Base-by-base conservation (phyloP, 1,284 basidiomycete genomes). In the Meira nashicola region DNA sequence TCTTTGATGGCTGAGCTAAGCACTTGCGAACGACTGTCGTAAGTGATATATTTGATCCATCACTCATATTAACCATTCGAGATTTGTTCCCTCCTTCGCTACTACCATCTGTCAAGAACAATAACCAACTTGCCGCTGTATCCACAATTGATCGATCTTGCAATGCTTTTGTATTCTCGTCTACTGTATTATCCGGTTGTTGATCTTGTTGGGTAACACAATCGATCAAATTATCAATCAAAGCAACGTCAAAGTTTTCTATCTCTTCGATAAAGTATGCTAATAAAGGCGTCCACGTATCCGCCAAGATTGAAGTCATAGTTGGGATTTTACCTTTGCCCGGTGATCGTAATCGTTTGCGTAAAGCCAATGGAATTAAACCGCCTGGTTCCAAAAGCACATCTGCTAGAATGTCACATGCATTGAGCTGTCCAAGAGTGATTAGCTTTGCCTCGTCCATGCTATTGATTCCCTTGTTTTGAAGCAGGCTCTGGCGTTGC, bases 61-160 rank as follows among this genome's bases (percentile, higher is more conserved):
- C 21, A 21, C 12, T 17, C 17, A 8, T 25, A 17, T 48, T 5
- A 17, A 23, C 5, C 46, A 23, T 21, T 48, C 46, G 21, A 19
- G 21, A 17, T 23, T 48, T 23, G 21, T 48, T 21, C 5, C 21
- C 46, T 23, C 25, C 46, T 12, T 17, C 21, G 21, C 14, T 48
- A 17, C 37, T 25, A 12, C 37, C 28, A 5, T 25, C 50, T 14
- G 38, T 33, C 12, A 53, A 14, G n/a, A 5, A 17, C 28, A 53
- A 39, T 5, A 53, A 25, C 50, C 50, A 53, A 53, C 38, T 41
- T n/a, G 50, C 50, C 17, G 37, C 37, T 53, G 50, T 41, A 44
- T 17, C 43, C 2, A 17, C 17, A 8, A 25, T 44, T 17, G 43
- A 17, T 9, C 8, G 43, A 4, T 25, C 43, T 19, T 37, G 19